Conservation (phyloP, 129 eudicot species). For the Flaveria bidentis region DNA sequence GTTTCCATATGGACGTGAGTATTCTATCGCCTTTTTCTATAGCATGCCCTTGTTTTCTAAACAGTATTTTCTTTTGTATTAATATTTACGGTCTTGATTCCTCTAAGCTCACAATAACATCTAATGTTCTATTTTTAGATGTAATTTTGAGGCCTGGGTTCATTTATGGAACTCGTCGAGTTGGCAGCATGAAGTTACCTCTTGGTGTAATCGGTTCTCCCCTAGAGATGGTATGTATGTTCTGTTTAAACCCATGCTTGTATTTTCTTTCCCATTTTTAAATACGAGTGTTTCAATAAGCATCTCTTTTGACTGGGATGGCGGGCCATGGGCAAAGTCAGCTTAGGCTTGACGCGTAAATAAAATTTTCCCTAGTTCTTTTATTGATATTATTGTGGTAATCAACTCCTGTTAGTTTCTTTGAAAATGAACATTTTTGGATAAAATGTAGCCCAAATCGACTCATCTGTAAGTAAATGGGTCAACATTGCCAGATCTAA, state of each 20-base stretch:
- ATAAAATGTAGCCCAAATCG: background rate
- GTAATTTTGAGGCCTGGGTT: constrained; percentile 95
- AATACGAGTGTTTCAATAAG: background rate
- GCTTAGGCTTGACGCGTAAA: background rate
- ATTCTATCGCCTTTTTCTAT: background rate
- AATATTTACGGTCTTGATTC: background rate
- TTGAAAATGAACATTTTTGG: too few species aligned
- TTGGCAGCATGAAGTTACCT: constrained; percentile 90
- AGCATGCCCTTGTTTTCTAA: background rate
- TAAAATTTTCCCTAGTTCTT: background rate
- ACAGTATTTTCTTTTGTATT: background rate
- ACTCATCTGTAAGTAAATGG: background rate
- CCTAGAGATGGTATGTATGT: constrained; percentile 67
- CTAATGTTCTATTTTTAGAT: constrained; percentile 46
- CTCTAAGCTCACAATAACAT: background rate
- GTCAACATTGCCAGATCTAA: background rate
- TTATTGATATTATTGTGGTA: background rate
- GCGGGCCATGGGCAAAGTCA: background rate
- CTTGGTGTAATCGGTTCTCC: constrained; percentile 97
- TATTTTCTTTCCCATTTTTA: background rate
- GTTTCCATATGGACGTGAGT: constrained; percentile 91
- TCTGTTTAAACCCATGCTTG: background rate
- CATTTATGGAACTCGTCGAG: constrained; percentile 87
- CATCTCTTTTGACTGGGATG: constrained; percentile 21
- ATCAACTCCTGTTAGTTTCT: background rate